Evolutionary conservation across 495 filamentous ascomycete species (phyloP).

Genomic region (Lasiosphaeria hispida): DNA sequence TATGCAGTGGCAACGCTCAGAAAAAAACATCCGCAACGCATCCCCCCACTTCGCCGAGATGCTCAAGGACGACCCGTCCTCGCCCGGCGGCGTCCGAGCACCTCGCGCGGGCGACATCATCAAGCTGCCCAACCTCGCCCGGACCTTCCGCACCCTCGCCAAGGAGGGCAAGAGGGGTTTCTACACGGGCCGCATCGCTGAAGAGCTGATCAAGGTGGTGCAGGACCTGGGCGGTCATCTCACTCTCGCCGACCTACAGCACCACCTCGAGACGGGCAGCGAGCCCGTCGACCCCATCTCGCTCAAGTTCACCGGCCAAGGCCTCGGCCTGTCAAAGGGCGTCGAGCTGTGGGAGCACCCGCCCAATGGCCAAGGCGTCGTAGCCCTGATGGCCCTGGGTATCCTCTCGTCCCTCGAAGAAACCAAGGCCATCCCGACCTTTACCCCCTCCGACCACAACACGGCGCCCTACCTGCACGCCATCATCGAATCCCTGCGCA

Average conservation of each 20-base stretch:
- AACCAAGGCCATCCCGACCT: slow-evolving; percentile 67
- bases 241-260: slow-evolving; percentile 72
- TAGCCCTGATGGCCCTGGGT: slow-evolving; percentile 89
- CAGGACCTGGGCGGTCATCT: slow-evolving; percentile 74
- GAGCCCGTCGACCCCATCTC: slow-evolving; percentile 82
- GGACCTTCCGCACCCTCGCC: slow-evolving; percentile 77
- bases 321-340: slow-evolving; percentile 25
- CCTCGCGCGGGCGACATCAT: slow-evolving; percentile 85
- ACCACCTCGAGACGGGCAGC: slow-evolving; percentile 69
- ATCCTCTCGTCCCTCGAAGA: slow-evolving; percentile 82
- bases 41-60: slow-evolving; percentile 85
- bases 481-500: slow-evolving; percentile 83
- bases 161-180: slow-evolving; percentile 84
- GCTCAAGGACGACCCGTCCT: slow-evolving; percentile 68
- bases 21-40: slow-evolving; percentile 58
- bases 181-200: slow-evolving; percentile 80
- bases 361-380: slow-evolving; percentile 96
- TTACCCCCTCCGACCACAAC: slow-evolving; percentile 69
- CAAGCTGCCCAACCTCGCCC: slow-evolving; percentile 76
- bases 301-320: slow-evolving; percentile 70
- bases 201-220: slow-evolving; percentile 74
- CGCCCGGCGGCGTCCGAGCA: slow-evolving; percentile 61
- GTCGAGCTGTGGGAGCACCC: slow-evolving; percentile 93
- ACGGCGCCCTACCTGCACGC: slow-evolving; percentile 73
- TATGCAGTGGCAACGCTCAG: slow-evolving; percentile 64